Evolutionary conservation across 352 stramenopile genomes (phyloP), one percentile per base, ranked within the genome.

Genomic region (Pythium rhizo-oryzae): DNA sequence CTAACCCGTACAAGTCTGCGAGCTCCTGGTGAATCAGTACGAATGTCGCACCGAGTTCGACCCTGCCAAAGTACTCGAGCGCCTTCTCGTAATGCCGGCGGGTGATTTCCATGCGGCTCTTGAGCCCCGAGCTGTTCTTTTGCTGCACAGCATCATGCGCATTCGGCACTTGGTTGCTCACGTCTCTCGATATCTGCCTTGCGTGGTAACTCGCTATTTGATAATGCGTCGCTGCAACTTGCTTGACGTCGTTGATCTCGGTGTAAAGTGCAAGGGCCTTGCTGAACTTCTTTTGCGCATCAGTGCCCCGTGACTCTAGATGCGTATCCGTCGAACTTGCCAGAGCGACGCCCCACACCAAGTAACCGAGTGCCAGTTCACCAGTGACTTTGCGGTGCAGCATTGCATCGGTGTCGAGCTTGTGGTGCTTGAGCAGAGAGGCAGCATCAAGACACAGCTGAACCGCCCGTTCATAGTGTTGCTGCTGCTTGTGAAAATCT

Each of bases 41-140:
- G 56, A 94, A 94, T 24, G 84, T 94, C 69, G 87, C 83, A 0
- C 83, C 87, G 1, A 93, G 63, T 49, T 96, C 87, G 21, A 73
- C 55, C 18, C 72, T 72, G 33, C 81, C 84, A 70, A 96, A 96
- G 57, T 93, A 96, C 28, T 82, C 72, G 7, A 96, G 69, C 1
- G 88, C 82, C 60, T 93, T 93, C 61, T 94, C 86, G 59, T 96
- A 96, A 58, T 94, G 84, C 3, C 88, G 81, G n/a, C 86, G 77
- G 0, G 88, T 81, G 52, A 94, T 90, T 67, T 96, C 86, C 79
- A 96, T 87, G 15, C 81, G 85, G 37, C 69, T 92, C 58, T 86
- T 81, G 21, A 92, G 43, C 2, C 54, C 49, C 0, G 70, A 67
- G 13, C 18, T 66, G 21, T 73, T 49, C 64, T 65, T 62, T 24